Evolutionary conservation across 108 stramenopile species (phyloP), one percentile per base, ranked within the genome.

Genomic region (Mayamaea pseudoterrestris): DNA sequence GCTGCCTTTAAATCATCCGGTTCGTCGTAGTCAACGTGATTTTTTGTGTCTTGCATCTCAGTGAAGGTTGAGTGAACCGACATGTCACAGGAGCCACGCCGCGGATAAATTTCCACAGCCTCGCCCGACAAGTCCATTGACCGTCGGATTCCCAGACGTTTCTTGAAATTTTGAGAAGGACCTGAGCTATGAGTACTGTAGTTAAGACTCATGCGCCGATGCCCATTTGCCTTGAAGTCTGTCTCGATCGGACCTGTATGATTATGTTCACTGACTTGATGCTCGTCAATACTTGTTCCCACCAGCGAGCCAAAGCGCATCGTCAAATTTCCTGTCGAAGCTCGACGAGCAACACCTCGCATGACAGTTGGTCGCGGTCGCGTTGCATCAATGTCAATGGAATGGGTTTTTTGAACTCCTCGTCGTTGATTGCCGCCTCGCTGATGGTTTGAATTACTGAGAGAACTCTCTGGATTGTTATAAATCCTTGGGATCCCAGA

Each of bases 61-160:
- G 30, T 13, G 8, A 39, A 3, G 37, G 18, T 20, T 20, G 37
- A 39, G 37, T 18, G 18, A 5, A 39, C 16, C 20, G 37, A 39
- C 16, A 20, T 39, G 16, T 20, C 37, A 3, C 37, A 14, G 37
- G 20, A 18, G 8, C 18, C 16, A 39, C 5, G 18, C 8, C 37
- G 3, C 8, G 37, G 37, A 39, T 39, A 20, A 8, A 39, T 20
- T 20, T 39, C 37, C 16, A 77, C 60, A 32, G 55, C 44, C 7
- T 64, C 53, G 12, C 77, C 77, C 13, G 77, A 63, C 39, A 73
- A 60, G 44, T 78, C 73, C 26, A 74, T 55, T n/a, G 72, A 62
- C 5, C 72, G 72, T 8, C 56, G 63, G 1, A 78, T 70, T 35
- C 76, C 70, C 1, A 77, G 55, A 7, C 56, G 45, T 0, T 53